Evolutionary conservation across 129 eudicot genomes (phyloP).

Genomic region (Tanacetum coccineum): DNA sequence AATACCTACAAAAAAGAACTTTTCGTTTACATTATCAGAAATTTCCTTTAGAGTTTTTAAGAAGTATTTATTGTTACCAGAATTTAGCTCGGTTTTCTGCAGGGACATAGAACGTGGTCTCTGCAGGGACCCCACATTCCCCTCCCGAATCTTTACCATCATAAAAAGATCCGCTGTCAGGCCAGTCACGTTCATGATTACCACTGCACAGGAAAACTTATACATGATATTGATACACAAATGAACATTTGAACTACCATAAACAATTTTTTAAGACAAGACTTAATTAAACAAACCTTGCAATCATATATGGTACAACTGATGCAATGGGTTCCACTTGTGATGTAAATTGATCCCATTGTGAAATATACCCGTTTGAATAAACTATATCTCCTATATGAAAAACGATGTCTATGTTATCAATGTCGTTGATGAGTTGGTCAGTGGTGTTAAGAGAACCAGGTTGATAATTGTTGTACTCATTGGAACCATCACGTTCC

Average conservation of each 20-base stretch:
- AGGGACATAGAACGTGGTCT: conserved; percentile 73
- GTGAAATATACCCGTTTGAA: conserved; percentile 80
- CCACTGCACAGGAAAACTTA: conserved; percentile 40
- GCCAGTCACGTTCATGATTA: conserved; percentile 83
- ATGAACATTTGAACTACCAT: not conserved
- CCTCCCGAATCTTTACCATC: conserved; percentile 66
- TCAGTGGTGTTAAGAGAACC: conserved; percentile 85
- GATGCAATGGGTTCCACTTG: conserved; percentile 84
- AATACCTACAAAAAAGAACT: conserved; percentile 43
- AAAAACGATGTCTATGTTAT: conserved; percentile 65
- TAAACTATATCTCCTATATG: conserved; percentile 75
- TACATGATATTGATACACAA: not conserved
- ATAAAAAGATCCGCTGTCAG: conserved; percentile 69
- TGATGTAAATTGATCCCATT: conserved; percentile 90
- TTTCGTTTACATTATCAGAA: too few relatives aligned
- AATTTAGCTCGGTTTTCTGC: conserved; percentile 81
- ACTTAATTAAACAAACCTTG: conserved; percentile 48
- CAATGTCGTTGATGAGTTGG: conserved; percentile 59
- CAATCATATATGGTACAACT: conserved; percentile 70
- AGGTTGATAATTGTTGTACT: conserved; percentile 69
- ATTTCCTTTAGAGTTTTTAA: too few relatives aligned
- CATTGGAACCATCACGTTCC: conserved; percentile 89
- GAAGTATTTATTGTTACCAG: conserved; percentile 44
- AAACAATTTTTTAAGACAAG: not conserved
- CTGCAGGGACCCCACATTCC: conserved; percentile 79